Evolutionary conservation across 2,329 filamentous ascomycete genomes (phyloP).

Genomic region (Diaporthe amygdali): DNA sequence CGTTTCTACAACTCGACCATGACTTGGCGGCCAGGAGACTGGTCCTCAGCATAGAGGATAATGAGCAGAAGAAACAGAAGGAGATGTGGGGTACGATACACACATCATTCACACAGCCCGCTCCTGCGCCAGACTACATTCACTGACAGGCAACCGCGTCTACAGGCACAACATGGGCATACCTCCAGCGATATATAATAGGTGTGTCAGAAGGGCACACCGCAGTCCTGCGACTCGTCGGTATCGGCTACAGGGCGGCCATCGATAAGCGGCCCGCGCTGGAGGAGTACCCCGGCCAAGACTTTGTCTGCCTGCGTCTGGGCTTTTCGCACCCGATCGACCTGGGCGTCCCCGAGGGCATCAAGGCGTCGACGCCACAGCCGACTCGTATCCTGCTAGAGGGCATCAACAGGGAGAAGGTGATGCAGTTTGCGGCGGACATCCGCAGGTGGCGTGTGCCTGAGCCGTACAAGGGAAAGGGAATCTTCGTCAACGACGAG

Average conservation of each 20-base stretch:
- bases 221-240: conserved; percentile 88
- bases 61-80: conserved; percentile 73
- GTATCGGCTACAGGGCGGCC: conserved; percentile 92
- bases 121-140: background rate
- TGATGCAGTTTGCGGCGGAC: conserved; percentile 89
- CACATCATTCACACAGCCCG: background rate
- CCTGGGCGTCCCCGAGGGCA: conserved; percentile 79
- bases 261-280: conserved; percentile 79
- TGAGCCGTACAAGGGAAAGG: conserved; percentile 99
- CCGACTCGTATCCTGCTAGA: conserved; percentile 91
- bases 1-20: conserved; percentile 75
- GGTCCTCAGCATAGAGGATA: conserved; percentile 72
- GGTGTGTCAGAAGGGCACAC: conserved; percentile 97
- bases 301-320: conserved; percentile 92
- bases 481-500: conserved; percentile 97
- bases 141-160: conserved; percentile 29
- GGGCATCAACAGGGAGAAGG: conserved; percentile 81
- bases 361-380: conserved; percentile 86
- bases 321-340: conserved; percentile 97
- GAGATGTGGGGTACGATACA: conserved; percentile 86
- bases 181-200: conserved; percentile 87
- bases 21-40: conserved; percentile 69
- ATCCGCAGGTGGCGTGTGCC: conserved; percentile 89
- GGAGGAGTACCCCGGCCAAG: conserved; percentile 79
- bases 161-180: conserved; percentile 85